Percentiles rank a stretch among this genome's conserved stretches.
These are phyloP conservation scores for Ampelomyces quisqualis DNA, from an alignment of 2,329 filamentous ascomycete genomes.

Conservation along the genomic window DNA sequence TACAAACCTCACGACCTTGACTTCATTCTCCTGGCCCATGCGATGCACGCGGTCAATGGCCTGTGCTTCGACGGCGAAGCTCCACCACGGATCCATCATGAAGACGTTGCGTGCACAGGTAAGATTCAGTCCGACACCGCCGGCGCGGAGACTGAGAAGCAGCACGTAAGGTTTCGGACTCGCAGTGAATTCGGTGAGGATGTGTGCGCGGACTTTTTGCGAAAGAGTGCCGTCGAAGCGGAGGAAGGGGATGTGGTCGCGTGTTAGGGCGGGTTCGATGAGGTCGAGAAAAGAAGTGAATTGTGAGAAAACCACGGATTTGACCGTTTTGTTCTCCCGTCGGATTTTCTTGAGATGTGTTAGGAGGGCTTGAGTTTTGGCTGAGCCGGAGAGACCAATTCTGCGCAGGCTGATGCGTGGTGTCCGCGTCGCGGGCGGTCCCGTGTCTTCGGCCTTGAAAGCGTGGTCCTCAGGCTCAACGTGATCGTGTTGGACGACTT, in stretches of 20 bases:
- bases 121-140: constrained; percentile 90
- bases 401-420: constrained; percentile 62
- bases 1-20: constrained; percentile 84
- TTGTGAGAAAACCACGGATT: constrained; percentile 93
- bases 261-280: constrained; percentile 75
- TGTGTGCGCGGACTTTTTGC: constrained; percentile 78
- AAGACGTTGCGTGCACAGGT: constrained; percentile 87
- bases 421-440: constrained; percentile 27
- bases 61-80: constrained; percentile 92
- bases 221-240: constrained; percentile 89
- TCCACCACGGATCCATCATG: constrained; percentile 99
- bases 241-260: constrained; percentile 73
- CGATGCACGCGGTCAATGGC: constrained; percentile 96
- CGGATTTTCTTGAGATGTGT: constrained; percentile 70
- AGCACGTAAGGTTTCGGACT: constrained; percentile 66
- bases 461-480: constrained; percentile 48
- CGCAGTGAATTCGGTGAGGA: constrained; percentile 69
- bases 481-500: constrained; percentile 80
- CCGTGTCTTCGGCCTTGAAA: constrained; percentile 29
- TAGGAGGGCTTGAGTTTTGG: constrained; percentile 82
- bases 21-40: constrained; percentile 88
- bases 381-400: constrained; percentile 70
- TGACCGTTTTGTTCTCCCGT: constrained; percentile 66
- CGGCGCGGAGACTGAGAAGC: constrained; percentile 81
- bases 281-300: constrained; percentile 95